Base-by-base conservation (phyloP, 1,139 yeast genomes). In the Lodderomyces metapsilosis region DNA sequence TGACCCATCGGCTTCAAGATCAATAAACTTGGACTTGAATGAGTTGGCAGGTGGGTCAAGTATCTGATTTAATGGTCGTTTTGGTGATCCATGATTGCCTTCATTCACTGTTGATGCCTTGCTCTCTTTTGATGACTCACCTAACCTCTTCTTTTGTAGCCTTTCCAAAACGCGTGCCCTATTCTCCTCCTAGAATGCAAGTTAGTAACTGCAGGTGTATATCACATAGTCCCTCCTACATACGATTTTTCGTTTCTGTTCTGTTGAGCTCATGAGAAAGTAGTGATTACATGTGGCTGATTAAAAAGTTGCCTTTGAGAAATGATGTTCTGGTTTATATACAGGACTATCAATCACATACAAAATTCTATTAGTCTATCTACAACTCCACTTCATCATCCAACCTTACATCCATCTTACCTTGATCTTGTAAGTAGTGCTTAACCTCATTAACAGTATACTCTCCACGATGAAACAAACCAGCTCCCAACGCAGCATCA, bases 401-500 rank as follows among this genome's bases (percentile, higher is more conserved):
- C 54, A 92, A 69, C 55, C 98, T 78, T 32, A 89, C 98, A 61
- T 94, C 98, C 51, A 94, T 91, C 41, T 98, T 98, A 1, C 97
- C 91, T 48, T 86, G 95, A 43, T 77, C 76, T 39, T 70, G 66
- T 57, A 91, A 72, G 51, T 74, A 80, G 28, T 74, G 62, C 64
- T 92, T 92, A 34, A 92, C 96, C 41, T 89, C 84, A 42, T 77
- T 75, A 11, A 92, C 98, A 12, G 88, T 82, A 62, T 84, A 92
- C 56, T 91, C 98, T 21, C 86, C 92, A 57, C 98, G 76, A 69
- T 92, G 98, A 71, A 92, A 92, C 81, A 92, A 84, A 36, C 98
- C 98, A 3, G 98, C 98, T 23, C 98, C 98, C 41, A 92, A 73
- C 10, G 98, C 98, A 37, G 98, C 98, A 65, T 92, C 98, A 2